Evolutionary conservation across 2,329 filamentous ascomycete species (phyloP).

Genomic region (Botryotinia convoluta): DNA sequence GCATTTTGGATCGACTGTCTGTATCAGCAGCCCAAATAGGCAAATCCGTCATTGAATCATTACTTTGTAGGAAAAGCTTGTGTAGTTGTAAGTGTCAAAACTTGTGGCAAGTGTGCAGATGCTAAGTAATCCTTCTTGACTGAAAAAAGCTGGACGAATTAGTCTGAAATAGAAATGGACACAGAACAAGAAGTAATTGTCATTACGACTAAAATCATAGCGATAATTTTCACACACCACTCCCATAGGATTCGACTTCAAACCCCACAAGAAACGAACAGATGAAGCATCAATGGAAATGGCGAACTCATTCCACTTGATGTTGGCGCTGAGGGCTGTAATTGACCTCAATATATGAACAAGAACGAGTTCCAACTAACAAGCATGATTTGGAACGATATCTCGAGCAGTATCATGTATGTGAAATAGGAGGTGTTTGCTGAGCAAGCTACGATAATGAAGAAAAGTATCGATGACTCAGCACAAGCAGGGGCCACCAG

Average conservation of each 20-base stretch:
- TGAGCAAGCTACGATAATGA: too few relatives aligned
- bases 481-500: not conserved
- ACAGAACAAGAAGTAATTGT: too few relatives aligned
- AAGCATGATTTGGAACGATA: too few relatives aligned
- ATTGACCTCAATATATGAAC: rapidly evolving
- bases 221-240: too few relatives aligned
- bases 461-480: not conserved
- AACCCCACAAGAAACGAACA: not conserved
- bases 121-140: not conserved
- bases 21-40: not conserved
- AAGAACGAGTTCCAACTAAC: not conserved
- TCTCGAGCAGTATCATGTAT: not conserved
- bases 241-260: too few relatives aligned
- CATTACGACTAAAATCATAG: too few relatives aligned
- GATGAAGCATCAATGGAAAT: not conserved
- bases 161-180: too few relatives aligned
- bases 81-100: not conserved
- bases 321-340: too few relatives aligned
- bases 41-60: not conserved
- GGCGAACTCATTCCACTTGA: not conserved
- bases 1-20: too few relatives aligned
- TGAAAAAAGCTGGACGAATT: rapidly evolving
- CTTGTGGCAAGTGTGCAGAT: not conserved
- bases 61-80: not conserved
- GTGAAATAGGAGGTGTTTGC: not conserved